Evolutionary conservation across 2,329 filamentous ascomycete species (phyloP), one percentile per base, ranked within the genome.

Genomic region (Celoporthe dispersa): DNA sequence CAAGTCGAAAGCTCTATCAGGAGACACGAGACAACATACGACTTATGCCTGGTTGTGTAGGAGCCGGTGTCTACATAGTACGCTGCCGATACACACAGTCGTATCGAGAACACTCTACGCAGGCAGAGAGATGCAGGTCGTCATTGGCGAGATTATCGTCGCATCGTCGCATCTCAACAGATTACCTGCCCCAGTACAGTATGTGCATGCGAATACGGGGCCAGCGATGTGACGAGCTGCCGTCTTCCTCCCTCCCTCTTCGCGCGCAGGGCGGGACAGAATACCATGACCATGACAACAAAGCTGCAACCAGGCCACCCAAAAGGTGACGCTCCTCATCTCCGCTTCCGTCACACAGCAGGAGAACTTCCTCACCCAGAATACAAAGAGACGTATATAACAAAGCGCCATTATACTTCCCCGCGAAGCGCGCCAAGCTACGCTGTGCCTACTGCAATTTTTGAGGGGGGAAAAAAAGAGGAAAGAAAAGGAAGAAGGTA

Each of bases 271-370:
- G 53, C 25, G 28, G 53, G 25, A 31, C 14, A 57, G 28, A 33
- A 31, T 11, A 41, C 8, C 19, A n/a, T 28, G 11, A 55, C 25
- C n/a, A 33, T 2, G 3, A 53, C 25, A 31, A 16, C 53, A 57
- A 55, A 31, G 53, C 53, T 57, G 25, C 53, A 16, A 28, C 25
- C 51, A 55, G 51, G 25, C 25, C 51, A 55, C n/a, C 25, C n/a
- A 53, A 53, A n/a, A n/a, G n/a, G 22, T 53, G 48, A 53, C 2
- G 25, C 6, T 57, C 4, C 25, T 31, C 53, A 31, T 16, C 25
- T 31, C 53, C 53, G 53, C 28, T 60, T 60, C 57, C 33, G 19
- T 60, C 57, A 14, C 57, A n/a, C 14, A 59, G 31, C 55, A 59
- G 55, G 31, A 59, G 11, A 2, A 22, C 4, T 28, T 35, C 25